Conservation (phyloP, 495 filamentous ascomycete genomes). For the Staphylotrichum longicolle region DNA sequence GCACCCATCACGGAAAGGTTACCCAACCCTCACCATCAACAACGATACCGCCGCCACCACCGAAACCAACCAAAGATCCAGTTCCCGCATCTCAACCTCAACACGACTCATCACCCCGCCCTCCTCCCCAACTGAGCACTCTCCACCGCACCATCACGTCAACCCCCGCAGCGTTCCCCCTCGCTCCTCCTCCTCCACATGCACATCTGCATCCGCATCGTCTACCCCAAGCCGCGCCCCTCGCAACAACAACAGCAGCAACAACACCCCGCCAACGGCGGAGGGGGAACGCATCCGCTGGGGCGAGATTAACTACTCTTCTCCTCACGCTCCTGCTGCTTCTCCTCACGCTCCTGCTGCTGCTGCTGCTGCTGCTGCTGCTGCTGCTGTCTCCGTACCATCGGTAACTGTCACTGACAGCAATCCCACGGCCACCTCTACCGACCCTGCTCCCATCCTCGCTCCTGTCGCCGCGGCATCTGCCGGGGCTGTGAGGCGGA, state of each 20-base stretch:
- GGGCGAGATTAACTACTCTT: slow-evolving; percentile 14
- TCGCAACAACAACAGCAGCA: neutral
- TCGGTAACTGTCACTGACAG: neutral
- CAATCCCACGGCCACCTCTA: neutral
- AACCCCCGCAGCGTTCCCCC: neutral
- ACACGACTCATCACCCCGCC: slow-evolving; percentile 21
- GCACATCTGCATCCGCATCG: too few species aligned
- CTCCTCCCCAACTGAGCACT: slow-evolving; percentile 17
- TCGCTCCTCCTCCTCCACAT: slow-evolving; percentile 10
- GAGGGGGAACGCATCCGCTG: neutral
- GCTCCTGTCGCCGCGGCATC: neutral
- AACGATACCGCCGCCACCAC: neutral
- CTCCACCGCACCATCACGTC: neutral
- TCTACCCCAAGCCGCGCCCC: too few species aligned
- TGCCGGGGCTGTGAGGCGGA: neutral
- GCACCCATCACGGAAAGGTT: neutral
- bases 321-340: neutral
- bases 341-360: too few species aligned
- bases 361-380: neutral
- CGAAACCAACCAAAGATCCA: neutral
- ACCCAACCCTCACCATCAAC: slow-evolving; percentile 5
- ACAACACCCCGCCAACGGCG: neutral
- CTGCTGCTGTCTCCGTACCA: neutral
- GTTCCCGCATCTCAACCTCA: slow-evolving; percentile 8
- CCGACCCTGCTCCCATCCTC: neutral